Evolutionary conservation across 306 rosid genomes (phyloP).

Genomic region (Dryas drummondii): DNA sequence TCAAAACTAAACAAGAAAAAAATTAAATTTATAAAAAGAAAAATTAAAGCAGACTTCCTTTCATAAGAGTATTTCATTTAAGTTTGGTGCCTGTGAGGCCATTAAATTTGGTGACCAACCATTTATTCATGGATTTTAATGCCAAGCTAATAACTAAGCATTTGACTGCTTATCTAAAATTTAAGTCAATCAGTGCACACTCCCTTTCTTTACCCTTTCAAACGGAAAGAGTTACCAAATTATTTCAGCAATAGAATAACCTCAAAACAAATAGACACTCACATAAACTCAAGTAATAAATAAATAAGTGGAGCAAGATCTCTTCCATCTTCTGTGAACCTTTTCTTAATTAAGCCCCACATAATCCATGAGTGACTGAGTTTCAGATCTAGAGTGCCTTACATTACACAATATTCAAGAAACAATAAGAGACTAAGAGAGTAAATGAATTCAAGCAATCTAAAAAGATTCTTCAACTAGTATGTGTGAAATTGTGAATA

Average conservation of each 20-base stretch:
- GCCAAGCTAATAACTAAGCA: slow-evolving; percentile 1
- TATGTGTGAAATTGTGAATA: background rate
- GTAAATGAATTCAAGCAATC: background rate
- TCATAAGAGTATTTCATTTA: background rate
- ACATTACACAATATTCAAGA: background rate
- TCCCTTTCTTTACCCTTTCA: background rate
- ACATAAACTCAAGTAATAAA: background rate
- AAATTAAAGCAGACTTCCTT: background rate
- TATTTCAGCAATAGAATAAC: background rate
- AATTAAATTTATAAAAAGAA: background rate
- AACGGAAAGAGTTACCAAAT: background rate
- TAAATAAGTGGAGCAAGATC: background rate
- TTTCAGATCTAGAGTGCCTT: background rate
- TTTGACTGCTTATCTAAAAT: background rate
- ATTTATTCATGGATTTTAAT: background rate
- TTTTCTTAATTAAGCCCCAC: background rate
- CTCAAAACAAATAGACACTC: background rate
- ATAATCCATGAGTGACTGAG: background rate
- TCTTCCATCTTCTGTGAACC: background rate
- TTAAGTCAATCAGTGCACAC: background rate
- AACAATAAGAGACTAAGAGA: background rate
- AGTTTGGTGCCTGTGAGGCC: slow-evolving; percentile 8
- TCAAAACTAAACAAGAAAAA: background rate
- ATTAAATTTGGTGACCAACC: slow-evolving; percentile 7
- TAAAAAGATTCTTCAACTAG: slow-evolving; percentile 1